phyloP scores from a whole-genome alignment of 257 asterid species.

The Mitragyna speciosa region DNA sequence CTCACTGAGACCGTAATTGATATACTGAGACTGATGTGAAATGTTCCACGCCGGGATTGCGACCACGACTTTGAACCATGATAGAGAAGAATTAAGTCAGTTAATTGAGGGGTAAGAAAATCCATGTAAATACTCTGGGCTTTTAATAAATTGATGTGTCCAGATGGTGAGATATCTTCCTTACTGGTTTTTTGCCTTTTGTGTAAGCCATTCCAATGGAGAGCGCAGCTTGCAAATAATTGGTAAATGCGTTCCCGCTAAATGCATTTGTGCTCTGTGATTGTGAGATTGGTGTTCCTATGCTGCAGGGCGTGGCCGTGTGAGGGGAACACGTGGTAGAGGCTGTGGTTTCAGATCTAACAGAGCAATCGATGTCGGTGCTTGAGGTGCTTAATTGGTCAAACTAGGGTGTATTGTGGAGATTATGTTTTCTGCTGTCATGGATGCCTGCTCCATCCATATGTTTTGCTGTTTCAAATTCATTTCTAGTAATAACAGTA shows the following conservation, averaged over 20 bases:
- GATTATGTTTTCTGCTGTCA: constrained; percentile 15
- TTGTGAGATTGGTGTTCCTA: neutral
- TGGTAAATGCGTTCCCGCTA: neutral
- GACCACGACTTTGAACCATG: no score
- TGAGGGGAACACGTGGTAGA: constrained; percentile 71
- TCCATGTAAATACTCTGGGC: neutral
- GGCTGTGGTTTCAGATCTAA: constrained; percentile 76
- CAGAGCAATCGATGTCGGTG: constrained; percentile 42
- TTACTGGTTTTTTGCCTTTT: neutral
- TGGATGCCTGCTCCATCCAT: constrained; percentile 43
- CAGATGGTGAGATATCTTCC: neutral
- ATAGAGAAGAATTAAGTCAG: neutral
- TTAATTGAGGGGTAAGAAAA: no score
- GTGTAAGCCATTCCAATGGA: neutral
- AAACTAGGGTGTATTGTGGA: constrained; percentile 25
- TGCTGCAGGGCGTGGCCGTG: constrained; percentile 80
- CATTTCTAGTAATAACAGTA: constrained; percentile 39
- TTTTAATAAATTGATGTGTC: neutral
- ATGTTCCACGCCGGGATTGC: no score
- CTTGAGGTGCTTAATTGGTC: constrained; percentile 40
- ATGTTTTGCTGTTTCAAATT: constrained; percentile 25
- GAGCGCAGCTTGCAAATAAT: neutral
- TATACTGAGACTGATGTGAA: no score
- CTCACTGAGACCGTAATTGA: no score
- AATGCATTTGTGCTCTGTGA: neutral